These are phyloP conservation scores for Brassica carinata DNA, from an alignment of 345 rosid species.

Conservation along the genomic window DNA sequence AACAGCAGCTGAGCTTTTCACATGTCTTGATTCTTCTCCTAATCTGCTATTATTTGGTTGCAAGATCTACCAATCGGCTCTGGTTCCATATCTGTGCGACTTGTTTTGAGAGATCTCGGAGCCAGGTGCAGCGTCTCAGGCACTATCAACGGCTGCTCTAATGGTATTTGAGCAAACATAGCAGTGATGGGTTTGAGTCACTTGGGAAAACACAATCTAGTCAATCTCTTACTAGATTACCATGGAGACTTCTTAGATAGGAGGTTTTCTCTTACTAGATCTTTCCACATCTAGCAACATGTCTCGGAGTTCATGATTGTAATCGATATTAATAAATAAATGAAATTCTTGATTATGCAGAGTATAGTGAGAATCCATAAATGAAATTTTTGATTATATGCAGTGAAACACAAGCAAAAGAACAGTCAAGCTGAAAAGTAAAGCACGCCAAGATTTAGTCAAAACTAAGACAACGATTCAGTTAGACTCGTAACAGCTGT, in stretches of 20 bases:
- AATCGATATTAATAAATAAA: background rate
- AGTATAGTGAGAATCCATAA: background rate
- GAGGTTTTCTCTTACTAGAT: background rate
- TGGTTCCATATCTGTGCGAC: background rate
- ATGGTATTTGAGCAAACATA: slow-evolving; percentile 62
- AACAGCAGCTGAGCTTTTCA: background rate
- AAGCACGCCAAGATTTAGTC: background rate
- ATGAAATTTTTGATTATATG: background rate
- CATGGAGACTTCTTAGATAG: slow-evolving; percentile 82
- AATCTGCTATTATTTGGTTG: background rate
- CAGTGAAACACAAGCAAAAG: background rate
- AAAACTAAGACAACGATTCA: background rate
- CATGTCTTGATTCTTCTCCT: background rate
- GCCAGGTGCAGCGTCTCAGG: slow-evolving; percentile 63
- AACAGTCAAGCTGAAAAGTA: background rate
- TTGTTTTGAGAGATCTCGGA: background rate
- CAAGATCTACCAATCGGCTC: background rate
- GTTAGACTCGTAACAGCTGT: background rate
- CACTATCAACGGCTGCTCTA: slow-evolving; percentile 49
- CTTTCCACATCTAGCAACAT: slow-evolving; percentile 73
- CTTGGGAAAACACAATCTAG: too few relatives aligned
- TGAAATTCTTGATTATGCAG: background rate
- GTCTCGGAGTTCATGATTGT: slow-evolving; percentile 8
- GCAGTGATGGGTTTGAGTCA: slow-evolving; percentile 24
- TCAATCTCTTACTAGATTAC: slow-evolving; percentile 47